Evolutionary conservation across 73 alveolate species (phyloP).

Genomic region (Breviolum minutum): DNA sequence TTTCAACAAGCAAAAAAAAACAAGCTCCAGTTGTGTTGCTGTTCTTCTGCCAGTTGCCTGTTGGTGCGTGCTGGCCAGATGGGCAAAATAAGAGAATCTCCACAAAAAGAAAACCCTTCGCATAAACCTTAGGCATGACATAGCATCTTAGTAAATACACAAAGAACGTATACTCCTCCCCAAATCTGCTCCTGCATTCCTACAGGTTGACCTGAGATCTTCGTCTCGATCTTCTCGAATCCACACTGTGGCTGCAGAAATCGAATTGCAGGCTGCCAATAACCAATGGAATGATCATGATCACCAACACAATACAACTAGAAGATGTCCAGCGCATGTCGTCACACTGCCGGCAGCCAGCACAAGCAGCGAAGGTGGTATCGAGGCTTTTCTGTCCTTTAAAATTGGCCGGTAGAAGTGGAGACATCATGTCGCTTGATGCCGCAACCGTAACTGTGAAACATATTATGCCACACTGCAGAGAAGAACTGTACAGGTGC

Average conservation of each 20-base stretch:
- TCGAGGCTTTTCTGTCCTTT: constrained; percentile 6
- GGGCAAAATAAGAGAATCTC: too few species aligned
- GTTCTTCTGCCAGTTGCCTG: background rate
- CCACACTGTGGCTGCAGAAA: background rate
- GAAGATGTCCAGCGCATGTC: background rate
- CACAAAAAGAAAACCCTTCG: too few species aligned
- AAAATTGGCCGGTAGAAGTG: background rate
- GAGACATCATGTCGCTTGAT: constrained; percentile 17
- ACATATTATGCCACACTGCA: background rate
- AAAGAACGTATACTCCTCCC: background rate
- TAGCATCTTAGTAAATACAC: too few species aligned
- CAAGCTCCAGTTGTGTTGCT: background rate
- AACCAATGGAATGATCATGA: background rate
- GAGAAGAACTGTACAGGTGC: constrained; percentile 5
- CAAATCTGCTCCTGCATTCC: constrained; percentile 21
- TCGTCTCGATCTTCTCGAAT: background rate
- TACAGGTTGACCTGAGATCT: constrained; percentile 37
- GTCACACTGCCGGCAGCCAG: background rate
- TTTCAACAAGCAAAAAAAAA: too few species aligned
- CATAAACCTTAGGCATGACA: too few species aligned
- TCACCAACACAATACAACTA: background rate
- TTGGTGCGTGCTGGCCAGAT: background rate
- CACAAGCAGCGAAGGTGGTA: constrained; percentile 1
- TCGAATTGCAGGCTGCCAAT: background rate
- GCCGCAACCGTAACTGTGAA: constrained; percentile 20